Base-by-base conservation (phyloP, 805 yeast genomes). In the Candida fluviatilis region DNA sequence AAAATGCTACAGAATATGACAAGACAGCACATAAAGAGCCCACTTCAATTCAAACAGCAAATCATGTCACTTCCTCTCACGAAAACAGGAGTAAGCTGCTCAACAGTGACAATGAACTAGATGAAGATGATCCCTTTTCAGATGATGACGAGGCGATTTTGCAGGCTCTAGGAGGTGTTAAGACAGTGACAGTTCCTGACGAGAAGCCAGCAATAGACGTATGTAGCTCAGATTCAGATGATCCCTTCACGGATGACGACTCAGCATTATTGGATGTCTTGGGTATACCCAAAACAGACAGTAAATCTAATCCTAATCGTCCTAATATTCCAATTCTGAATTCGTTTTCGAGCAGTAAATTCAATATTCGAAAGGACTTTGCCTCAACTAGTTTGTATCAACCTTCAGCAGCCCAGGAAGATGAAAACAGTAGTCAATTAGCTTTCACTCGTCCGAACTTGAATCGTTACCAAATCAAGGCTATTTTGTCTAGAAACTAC, bases 391-490 rank as follows among this genome's bases (percentile, higher is more conserved):
- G 15, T 5, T 31, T 19, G 6, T 10, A 31, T 10, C 11, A 17
- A 10, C 26, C n/a, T 11, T 6, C 15, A 35, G 19, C 18, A 31
- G 10, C 35, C 33, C 10, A 35, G 34, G 15, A n/a, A 18, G 15
- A 15, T 36, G 13, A 25, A 34, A 15, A 40, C 34, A 13, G 21
- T 38, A 18, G 34, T 34, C 13, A 35, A 28, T 33, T 73, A 15
- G 72, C 82, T 5, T 70, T 68, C n/a, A 45, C 55, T 3, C 64
- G 77, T 31, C 55, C 64, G 0, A 74, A 69, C 28, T 67, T 82
- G n/a, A 60, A 60, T 31, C 51, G 84, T 35, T 78, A 61, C 41
- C 73, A 72, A 48, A 71, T 79, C 3, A 46, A 47, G 8, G 52
- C 52, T 1, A 54, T 75, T 1, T 18, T 61, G 4, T 42, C 52